Evolutionary conservation across 257 asterid species (phyloP).

Genomic region (Jasminum sambac): DNA sequence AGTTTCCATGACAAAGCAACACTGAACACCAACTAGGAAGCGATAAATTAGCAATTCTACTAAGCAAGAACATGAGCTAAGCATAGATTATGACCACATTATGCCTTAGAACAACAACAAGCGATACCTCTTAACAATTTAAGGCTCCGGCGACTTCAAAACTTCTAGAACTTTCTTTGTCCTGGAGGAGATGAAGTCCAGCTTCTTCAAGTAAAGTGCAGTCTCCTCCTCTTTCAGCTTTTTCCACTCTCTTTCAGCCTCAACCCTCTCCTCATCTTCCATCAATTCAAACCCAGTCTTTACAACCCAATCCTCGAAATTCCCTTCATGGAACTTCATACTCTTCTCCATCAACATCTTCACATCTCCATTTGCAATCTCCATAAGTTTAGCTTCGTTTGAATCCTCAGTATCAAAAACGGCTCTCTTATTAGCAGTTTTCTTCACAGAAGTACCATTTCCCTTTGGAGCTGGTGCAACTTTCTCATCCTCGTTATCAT

Average conservation of each 20-base stretch:
- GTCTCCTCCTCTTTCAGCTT: conserved; percentile 34
- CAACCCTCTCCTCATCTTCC: conserved; percentile 31
- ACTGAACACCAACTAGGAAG: conserved; percentile 4
- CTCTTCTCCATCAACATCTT: conserved; percentile 2
- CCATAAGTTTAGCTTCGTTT: conserved; percentile 21
- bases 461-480: conserved; percentile 30
- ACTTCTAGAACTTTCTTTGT: conserved; percentile 34
- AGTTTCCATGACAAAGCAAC: not conserved
- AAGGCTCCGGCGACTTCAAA: conserved; percentile 19
- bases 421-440: conserved; percentile 25
- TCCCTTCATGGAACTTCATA: conserved; percentile 10
- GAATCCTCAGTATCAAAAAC: conserved; percentile 24
- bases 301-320: conserved; percentile 33
- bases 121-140: conserved; percentile 17
- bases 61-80: not conserved
- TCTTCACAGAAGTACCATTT: conserved; percentile 28
- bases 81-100: conserved; percentile 4
- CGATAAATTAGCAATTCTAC: not conserved
- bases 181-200: conserved; percentile 37
- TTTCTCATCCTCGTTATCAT: conserved; percentile 24
- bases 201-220: conserved; percentile 26
- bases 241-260: conserved; percentile 41
- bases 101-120: not conserved
- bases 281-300: conserved; percentile 30
- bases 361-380: conserved; percentile 7